A percentile compares a stretch with the other conserved stretches of the same genome.
Evolutionary conservation across 2,329 filamentous ascomycete species (phyloP).

Genomic region (Coleophoma crateriformis): DNA sequence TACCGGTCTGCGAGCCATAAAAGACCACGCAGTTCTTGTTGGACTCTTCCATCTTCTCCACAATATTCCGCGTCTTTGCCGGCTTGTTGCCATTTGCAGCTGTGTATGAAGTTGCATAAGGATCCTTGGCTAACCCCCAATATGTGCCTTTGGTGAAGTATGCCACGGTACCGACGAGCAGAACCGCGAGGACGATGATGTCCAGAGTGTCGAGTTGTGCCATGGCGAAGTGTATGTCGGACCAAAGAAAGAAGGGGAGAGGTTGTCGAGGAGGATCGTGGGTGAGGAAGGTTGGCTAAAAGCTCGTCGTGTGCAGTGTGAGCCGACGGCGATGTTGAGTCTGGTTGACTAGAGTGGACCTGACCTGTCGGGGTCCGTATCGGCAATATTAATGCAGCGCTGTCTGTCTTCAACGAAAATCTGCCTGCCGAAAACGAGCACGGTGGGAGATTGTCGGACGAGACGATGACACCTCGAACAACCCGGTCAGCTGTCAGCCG

Average conservation of each 20-base stretch:
- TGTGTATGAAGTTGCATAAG: slow-evolving; percentile 73
- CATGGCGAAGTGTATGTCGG: slow-evolving; percentile 49
- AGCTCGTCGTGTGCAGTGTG: too few species aligned
- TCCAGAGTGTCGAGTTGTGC: slow-evolving; percentile 95
- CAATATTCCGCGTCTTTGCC: slow-evolving; percentile 82
- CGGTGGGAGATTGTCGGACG: too few species aligned
- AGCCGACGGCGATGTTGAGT: too few species aligned
- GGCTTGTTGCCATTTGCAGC: slow-evolving; percentile 66
- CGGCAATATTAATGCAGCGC: too few species aligned
- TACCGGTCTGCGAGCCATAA: slow-evolving; percentile 97
- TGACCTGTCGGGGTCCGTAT: too few species aligned
- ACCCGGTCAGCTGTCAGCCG: too few species aligned
- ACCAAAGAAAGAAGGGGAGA: neutral
- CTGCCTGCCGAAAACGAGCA: too few species aligned
- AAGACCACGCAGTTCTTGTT: slow-evolving; percentile 98
- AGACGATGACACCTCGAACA: too few species aligned
- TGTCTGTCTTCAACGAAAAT: too few species aligned
- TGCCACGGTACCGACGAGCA: slow-evolving; percentile 81
- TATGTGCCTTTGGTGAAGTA: slow-evolving; percentile 98
- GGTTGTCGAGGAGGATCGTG: neutral
- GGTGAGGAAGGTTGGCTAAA: neutral
- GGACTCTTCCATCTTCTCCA: slow-evolving; percentile 93
- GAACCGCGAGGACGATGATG: slow-evolving; percentile 79
- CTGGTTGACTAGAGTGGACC: too few species aligned
- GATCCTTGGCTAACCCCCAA: slow-evolving; percentile 85